phyloP scores from a whole-genome alignment of 148 eudicot species.

The Rhododendron mucronatum region DNA sequence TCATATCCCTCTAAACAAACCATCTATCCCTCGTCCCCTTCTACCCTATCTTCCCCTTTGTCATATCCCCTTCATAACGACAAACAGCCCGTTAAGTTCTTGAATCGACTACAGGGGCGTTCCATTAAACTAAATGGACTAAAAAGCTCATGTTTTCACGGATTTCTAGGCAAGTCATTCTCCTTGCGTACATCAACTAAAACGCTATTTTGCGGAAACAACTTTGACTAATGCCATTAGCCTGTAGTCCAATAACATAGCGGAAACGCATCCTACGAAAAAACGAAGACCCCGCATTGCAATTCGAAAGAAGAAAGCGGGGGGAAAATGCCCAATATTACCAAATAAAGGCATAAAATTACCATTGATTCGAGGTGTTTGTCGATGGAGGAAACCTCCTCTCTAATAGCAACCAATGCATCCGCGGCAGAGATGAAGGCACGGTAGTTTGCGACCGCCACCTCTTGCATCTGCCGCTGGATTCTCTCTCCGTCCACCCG shows the following conservation, averaged over 20 bases:
- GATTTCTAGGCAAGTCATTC: not conserved
- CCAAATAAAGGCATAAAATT: constrained; percentile 1
- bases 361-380: constrained; percentile 87
- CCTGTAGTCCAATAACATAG: not conserved
- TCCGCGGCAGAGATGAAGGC: constrained; percentile 95
- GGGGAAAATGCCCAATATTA: not conserved
- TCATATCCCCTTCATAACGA: not conserved
- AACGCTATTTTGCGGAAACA: not conserved
- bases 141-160: not conserved
- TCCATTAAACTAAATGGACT: not conserved
- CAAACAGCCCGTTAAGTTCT: not conserved
- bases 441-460: constrained; percentile 91
- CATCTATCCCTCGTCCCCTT: not conserved
- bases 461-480: constrained; percentile 96
- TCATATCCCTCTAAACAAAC: not conserved
- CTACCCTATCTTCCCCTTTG: not conserved
- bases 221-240: not conserved
- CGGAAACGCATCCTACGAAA: not conserved
- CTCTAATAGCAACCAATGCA: constrained; percentile 68
- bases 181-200: not conserved
- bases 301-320: not conserved
- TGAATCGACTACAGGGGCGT: not conserved
- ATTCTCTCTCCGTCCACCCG: constrained; percentile 96
- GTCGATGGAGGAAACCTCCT: constrained; percentile 85
- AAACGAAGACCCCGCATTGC: not conserved